A percentile compares a stretch with the other conserved stretches of the same genome.
Evolutionary conservation across 2,329 filamentous ascomycete species (phyloP).

Genomic region (Trichoderma gracile): DNA sequence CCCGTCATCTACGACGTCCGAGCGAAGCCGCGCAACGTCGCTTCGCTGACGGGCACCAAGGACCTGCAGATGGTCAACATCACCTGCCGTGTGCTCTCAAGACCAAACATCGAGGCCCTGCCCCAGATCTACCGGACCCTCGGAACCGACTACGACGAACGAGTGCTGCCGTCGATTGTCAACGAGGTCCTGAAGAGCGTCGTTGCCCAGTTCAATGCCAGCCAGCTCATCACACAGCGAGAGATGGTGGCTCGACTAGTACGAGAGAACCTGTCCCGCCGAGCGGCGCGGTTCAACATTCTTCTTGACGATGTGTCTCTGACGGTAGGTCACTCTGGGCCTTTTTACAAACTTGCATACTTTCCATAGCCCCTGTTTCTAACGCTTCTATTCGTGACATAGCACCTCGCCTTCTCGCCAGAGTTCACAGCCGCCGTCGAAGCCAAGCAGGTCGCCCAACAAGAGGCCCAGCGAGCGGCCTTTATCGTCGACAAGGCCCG

Average conservation of each 20-base stretch:
- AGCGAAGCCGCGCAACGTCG: slow-evolving; percentile 94
- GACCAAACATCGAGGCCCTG: slow-evolving; percentile 82
- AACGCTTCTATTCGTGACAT: background rate
- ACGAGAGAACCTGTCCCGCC: slow-evolving; percentile 84
- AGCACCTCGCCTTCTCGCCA: slow-evolving; percentile 73
- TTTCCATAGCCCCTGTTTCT: background rate
- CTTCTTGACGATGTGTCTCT: slow-evolving; percentile 95
- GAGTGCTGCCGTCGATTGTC: slow-evolving; percentile 93
- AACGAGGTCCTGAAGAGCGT: slow-evolving; percentile 99
- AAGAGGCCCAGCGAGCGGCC: slow-evolving; percentile 94
- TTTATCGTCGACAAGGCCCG: slow-evolving; percentile 98
- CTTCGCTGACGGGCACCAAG: slow-evolving; percentile 96
- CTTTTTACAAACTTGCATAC: too few species aligned
- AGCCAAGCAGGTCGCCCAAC: slow-evolving; percentile 74
- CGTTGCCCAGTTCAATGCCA: slow-evolving; percentile 97
- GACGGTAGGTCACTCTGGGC: slow-evolving; percentile 62
- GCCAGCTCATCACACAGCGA: slow-evolving; percentile 97
- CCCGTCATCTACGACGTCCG: slow-evolving; percentile 97
- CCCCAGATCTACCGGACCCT: slow-evolving; percentile 97
- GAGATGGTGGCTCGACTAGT: slow-evolving; percentile 93
- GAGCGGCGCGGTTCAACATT: slow-evolving; percentile 96
- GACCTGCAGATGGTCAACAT: slow-evolving; percentile 99
- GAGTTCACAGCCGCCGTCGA: slow-evolving; percentile 74
- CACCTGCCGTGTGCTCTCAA: slow-evolving; percentile 96
- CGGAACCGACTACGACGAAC: slow-evolving; percentile 94